Conservation (phyloP, 164 flowering plant genomes). For the Protea cynaroides region DNA sequence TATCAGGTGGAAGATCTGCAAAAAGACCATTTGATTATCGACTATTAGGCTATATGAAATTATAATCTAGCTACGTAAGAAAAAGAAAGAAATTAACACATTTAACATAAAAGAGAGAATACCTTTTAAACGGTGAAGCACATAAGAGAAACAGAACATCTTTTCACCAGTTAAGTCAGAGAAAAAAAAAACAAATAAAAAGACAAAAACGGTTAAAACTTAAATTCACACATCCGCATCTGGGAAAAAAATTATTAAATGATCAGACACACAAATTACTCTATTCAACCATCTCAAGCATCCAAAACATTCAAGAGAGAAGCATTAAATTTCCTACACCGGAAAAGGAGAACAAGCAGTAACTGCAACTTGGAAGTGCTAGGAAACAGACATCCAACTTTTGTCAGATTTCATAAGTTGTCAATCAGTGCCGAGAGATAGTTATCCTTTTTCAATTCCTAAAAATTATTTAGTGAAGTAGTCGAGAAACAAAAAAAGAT, state of each 20-base stretch:
- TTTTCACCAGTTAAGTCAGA: too few species aligned
- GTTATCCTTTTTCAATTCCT: not conserved
- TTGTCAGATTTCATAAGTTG: not conserved
- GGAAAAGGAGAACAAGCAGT: not conserved
- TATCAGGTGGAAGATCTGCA: conserved; percentile 36
- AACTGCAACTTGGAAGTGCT: not conserved
- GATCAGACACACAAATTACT: not conserved
- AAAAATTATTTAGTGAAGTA: not conserved
- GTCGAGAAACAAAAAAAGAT: not conserved
- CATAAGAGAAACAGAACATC: too few species aligned
- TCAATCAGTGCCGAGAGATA: not conserved
- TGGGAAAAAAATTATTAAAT: too few species aligned
- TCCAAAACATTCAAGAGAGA: not conserved
- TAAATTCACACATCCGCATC: too few species aligned
- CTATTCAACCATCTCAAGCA: not conserved
- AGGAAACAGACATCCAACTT: not conserved
- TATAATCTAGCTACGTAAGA: too few species aligned
- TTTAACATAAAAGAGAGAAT: too few species aligned
- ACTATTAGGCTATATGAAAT: too few species aligned
- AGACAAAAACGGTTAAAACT: too few species aligned
- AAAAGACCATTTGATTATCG: conserved; percentile 3
- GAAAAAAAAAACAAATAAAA: too few species aligned
- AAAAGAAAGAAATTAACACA: too few species aligned
- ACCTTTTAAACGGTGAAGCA: too few species aligned
- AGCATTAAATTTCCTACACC: not conserved